Evolutionary conservation across 805 yeast species (phyloP), one percentile per base, ranked within the genome.

Genomic region (Yarrowia sp.): DNA sequence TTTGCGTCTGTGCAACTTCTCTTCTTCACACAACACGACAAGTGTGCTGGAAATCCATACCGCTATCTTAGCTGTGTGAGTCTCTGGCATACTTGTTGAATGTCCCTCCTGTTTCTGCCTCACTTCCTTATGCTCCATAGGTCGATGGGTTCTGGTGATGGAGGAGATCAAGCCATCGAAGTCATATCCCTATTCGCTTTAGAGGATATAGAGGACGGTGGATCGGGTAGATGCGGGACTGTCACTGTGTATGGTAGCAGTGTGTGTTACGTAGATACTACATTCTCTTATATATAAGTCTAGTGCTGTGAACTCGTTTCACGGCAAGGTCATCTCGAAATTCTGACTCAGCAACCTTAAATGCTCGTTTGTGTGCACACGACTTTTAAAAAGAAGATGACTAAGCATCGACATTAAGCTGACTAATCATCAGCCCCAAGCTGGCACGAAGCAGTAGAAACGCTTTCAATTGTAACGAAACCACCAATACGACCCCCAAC

Each of bases 51-150:
- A 44, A 44, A 29, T 44, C 13, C 18, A 18, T 24, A 27, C 35
- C 7, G 7, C 35, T 29, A 44, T 25, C 5, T 25, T 44, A 18
- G 35, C 33, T n/a, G 51, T 29, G 8, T 29, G 35, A 44, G 51
- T 44, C 51, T 44, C 51, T 29, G 51, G 51, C 35, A 29, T 29
- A 14, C 3, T 29, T 44, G 9, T 39, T 39, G 44, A 29, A 44
- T 44, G 51, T 44, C 12, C 53, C 73, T 71, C 74, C 74, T 70
- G 69, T 71, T 71, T 70, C 74, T 71, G 74, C 74, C 70, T 64
- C 73, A 62, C 62, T 62, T 47, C 64, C 66, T 65, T 64, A n/a
- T 63, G 65, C 64, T 53, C 72, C 55, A 70, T 70, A 68, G 68
- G 66, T 65, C 49, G 47, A 61, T 66, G 73, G 70, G 72, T 70